Evolutionary conservation across 1,284 basidiomycete genomes (phyloP), one percentile per base, ranked within the genome.

Genomic region (Gymnopus androsaceus): DNA sequence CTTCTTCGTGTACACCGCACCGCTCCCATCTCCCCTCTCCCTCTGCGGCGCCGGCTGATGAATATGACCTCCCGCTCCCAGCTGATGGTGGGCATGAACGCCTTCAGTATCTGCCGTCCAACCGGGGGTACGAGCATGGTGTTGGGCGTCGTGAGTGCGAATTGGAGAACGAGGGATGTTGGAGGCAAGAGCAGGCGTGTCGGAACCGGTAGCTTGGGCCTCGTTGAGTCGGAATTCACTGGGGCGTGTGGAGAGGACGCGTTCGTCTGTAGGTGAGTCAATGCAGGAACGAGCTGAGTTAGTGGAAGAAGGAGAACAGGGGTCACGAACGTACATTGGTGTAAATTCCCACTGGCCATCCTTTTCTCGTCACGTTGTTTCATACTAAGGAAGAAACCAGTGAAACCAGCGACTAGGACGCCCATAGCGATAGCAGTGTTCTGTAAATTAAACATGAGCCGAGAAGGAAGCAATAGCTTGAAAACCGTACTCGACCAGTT

Each of bases 41-140:
- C 67, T 61, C 51, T 72, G 68, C 0, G 70, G 69, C 11, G 65
- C 49, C 2, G 70, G 68, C 30, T 56, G 55, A 25, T 42, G 41
- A 12, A 56, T 56, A 17, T 45, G 49, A n/a, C n/a, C n/a, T n/a
- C n/a, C n/a, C n/a, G n/a, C n/a, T n/a, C n/a, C n/a, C n/a, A n/a
- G n/a, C n/a, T n/a, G n/a, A 19, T 34, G 33, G 3, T 44, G 33
- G 11, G 33, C 30, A 12, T 42, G 3, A 11, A 36, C 23, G 2
- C 50, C 51, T 2, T 51, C 44, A 4, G 34, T n/a, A 27, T 27
- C 27, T 8, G 55, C 40, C 12, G 12, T 38, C 48, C 48, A 50
- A 8, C 48, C 48, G 9, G 48, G 48, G 14, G 48, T 50, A 14
- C 48, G 33, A 38, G 36, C 34, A 17, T 37, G 30, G 36, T 57